Evolutionary conservation across 257 asterid genomes (phyloP), one percentile per base, ranked within the genome.

Genomic region (Verbena officinalis): DNA sequence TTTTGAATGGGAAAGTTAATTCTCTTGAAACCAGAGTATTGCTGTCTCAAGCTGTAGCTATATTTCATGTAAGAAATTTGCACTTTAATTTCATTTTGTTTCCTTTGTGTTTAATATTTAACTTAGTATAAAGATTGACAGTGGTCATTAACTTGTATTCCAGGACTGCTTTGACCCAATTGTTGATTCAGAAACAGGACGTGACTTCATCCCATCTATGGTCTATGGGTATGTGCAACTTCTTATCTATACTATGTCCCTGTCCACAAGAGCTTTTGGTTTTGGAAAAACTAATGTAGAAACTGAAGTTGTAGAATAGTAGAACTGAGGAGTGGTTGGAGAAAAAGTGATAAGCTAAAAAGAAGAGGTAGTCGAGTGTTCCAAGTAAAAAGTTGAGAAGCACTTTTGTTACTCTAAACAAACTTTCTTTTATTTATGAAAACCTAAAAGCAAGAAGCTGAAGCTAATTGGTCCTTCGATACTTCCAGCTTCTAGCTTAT

Each of bases 151-250:
- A 65, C 50, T 71, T 69, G 55, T 59, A 62, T 75, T 80, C 20
- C 90, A 94, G 99, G 99, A 86, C 70, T 79, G 87, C 61, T 94
- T 94, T 67, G 95, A 80, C 80, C 99, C 99, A 57, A 94, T 94
- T 71, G 88, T 88, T 45, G 99, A 94, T 84, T 74, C 90, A 43
- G 96, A 82, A 75, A 90, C 97, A 61, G 99, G 96, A 70, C 94
- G 95, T 16, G 97, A 94, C 81, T 90, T 94, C 73, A 94, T 94
- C 78, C 96, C 99, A n/a, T 88, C 97, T 22, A 79, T 94, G 94
- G 95, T 90, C 77, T 90, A 87, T 68, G 99, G 99, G 99, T 94
- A 78, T 75, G 83, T 48, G 33, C 22, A 19, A 58, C 58, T 59
- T 33, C 46, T 73, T 24, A 49, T 67, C 33, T 27, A 5, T 27